phyloP scores from a whole-genome alignment of 306 rosid species.

The Lathyrus sativus region DNA sequence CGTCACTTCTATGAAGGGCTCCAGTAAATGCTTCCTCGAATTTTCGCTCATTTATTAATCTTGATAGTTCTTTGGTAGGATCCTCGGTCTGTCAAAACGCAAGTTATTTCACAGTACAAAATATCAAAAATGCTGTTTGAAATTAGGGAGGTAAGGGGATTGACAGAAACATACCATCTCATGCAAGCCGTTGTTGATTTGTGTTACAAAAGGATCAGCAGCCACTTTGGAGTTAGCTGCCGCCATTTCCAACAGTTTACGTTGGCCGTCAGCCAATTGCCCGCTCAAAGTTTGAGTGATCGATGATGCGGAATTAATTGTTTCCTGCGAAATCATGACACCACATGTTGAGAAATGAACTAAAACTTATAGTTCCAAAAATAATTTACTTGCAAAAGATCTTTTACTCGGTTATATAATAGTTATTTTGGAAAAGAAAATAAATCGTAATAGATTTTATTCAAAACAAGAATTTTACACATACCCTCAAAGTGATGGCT shows the following conservation, averaged over 20 bases:
- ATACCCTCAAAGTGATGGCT: slow-evolving; percentile 65
- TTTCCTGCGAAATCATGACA: slow-evolving; percentile 52
- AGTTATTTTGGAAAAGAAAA: slow-evolving; percentile 8
- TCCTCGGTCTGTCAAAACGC: slow-evolving; percentile 54
- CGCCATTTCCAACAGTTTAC: slow-evolving; percentile 55
- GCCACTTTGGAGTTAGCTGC: slow-evolving; percentile 55
- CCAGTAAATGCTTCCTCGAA: slow-evolving; percentile 70
- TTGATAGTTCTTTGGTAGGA: slow-evolving; percentile 68
- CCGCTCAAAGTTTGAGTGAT: slow-evolving; percentile 67
- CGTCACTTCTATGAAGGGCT: slow-evolving; percentile 67
- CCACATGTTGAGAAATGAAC: slow-evolving; percentile 18
- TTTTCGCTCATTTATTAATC: slow-evolving; percentile 59
- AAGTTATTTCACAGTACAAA: slow-evolving; percentile 25
- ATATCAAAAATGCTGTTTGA: slow-evolving; percentile 19
- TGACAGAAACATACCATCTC: slow-evolving; percentile 54
- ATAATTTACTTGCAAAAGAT: background rate
- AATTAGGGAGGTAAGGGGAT: slow-evolving; percentile 25
- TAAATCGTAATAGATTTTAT: background rate
- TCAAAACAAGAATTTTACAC: slow-evolving; percentile 35
- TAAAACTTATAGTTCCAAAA: background rate
- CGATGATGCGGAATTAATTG: slow-evolving; percentile 71
- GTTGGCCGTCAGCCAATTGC: slow-evolving; percentile 67
- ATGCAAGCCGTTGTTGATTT: slow-evolving; percentile 58
- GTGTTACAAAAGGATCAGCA: slow-evolving; percentile 52
- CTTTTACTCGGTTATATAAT: background rate